Evolutionary conservation across 768 basidiomycete genomes (phyloP), one percentile per base, ranked within the genome.

Genomic region (Termitomyces sp.): DNA sequence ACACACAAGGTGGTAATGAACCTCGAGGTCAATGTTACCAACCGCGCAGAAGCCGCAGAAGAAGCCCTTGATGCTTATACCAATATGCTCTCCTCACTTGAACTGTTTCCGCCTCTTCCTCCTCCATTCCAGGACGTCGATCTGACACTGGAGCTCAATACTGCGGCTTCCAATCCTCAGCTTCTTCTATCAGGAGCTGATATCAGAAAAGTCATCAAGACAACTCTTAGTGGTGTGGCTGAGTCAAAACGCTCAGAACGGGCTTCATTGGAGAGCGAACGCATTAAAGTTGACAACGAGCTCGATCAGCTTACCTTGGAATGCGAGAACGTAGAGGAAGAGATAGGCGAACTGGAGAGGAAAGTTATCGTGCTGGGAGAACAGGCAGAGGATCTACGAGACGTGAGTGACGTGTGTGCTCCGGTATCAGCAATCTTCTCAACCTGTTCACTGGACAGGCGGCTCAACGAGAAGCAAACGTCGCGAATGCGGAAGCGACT

Each of bases 311-410:
- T 92, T 52, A 82, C 79, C 0, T 73, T 85, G 53, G 86, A 90
- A 59, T 90, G 89, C 65, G 92, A 95, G 69, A 89, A 89, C 54
- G 72, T 88, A 59, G 89, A 90, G 56, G 86, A 92, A 64, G 90
- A 94, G 60, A 82, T 89, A 23, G 76, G 73, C 46, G 87, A 88
- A 65, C 68, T 87, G 23, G 88, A 90, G 67, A 87, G 87, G 69
- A 89, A 90, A 68, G 86, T 87, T 10, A 76, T 74, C 21, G 82
- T 73, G 8, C 62, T 91, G 54, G 87, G 83, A 58, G 86, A 90
- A 54, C 85, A 92, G 68, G 89, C 90, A 10, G 89, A 92, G 59
- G 86, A 89, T 62, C 73, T 92, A 49, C 83, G 92, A 69, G 90
- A 93, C 69, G 93, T 92, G 52, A 61, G 80, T 75, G 37, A 42